Evolutionary conservation across 2,329 filamentous ascomycete species (phyloP).

Genomic region (Penicillium sp.): DNA sequence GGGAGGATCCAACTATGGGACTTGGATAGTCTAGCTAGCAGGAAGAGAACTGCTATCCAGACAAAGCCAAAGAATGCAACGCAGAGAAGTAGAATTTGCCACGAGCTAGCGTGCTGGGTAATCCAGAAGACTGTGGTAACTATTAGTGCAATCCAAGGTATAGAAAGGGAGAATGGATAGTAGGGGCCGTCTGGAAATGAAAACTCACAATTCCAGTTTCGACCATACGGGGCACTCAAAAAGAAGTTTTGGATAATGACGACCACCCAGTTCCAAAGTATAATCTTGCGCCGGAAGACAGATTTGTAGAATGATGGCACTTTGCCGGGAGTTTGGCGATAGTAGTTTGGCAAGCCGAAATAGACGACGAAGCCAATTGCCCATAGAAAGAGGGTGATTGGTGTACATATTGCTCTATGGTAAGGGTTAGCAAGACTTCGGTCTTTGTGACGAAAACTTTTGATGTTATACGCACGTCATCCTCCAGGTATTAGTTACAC

Average conservation of each 20-base stretch:
- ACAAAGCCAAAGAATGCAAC: slow-evolving; percentile 53
- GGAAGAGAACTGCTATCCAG: slow-evolving; percentile 50
- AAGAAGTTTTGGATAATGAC: slow-evolving; percentile 68
- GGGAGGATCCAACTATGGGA: slow-evolving; percentile 66
- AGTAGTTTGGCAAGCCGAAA: slow-evolving; percentile 65
- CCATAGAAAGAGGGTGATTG: slow-evolving; percentile 60
- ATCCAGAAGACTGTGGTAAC: slow-evolving; percentile 54
- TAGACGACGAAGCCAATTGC: slow-evolving; percentile 56
- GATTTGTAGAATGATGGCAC: slow-evolving; percentile 66
- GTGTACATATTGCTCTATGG: slow-evolving; percentile 54
- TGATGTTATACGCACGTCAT: slow-evolving; percentile 39
- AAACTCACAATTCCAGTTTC: slow-evolving; percentile 61
- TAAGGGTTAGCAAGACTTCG: slow-evolving; percentile 20
- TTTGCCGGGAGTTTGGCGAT: slow-evolving; percentile 62
- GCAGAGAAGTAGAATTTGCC: slow-evolving; percentile 57
- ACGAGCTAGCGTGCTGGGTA: slow-evolving; percentile 56
- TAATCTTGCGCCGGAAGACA: slow-evolving; percentile 62
- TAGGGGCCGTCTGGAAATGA: accelerated
- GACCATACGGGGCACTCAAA: slow-evolving; percentile 64
- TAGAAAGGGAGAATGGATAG: no score
- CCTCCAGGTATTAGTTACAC: slow-evolving; percentile 45
- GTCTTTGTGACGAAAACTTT: not conserved
- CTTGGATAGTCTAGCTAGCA: slow-evolving; percentile 58
- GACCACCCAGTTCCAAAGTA: slow-evolving; percentile 66
- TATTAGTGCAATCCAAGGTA: not conserved